Evolutionary conservation across 73 alveolate genomes (phyloP), one percentile per base, ranked within the genome.

Genomic region (Halteria grandinella): DNA sequence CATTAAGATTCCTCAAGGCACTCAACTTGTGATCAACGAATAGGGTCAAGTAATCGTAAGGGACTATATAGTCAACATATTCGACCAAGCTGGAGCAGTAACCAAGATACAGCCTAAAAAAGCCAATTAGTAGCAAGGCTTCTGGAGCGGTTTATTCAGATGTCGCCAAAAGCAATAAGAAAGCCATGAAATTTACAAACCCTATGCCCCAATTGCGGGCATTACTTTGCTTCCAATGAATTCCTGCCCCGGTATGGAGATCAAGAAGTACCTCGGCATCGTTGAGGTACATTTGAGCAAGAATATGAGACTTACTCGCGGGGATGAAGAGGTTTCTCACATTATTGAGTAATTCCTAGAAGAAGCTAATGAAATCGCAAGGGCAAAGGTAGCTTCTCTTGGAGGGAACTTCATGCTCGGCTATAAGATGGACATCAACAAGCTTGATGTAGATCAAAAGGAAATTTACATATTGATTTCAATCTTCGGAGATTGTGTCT

Each of bases 401-500:
- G 63, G 66, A 14, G 80, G 80, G 5, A 66, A 66, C 47, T 66
- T 63, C 39, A 18, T 66, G 28, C 53, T 66, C 8, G 80, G 80
- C 5, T 66, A 44, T 66, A 66, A 66, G 52, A 47, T 66, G 23
- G 80, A 66, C 23, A 14, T 66, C 20, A 41, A 66, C 28, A 66
- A 54, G 3, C 27, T 66, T 6, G 80, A 66, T 28, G 23, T 45
- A 28, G 43, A 48, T 17, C 24, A 66, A 47, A 66, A 51, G 25
- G 14, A 24, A 20, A 40, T 66, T 6, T 18, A 66, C 21, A 1
- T 66, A 1, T 29, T 66, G 29, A 66, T 66, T 6, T 66, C 64
- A 23, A 23, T 48, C 69, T 66, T 66, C 47, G 80, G 80, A 45
- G 80, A 66, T 45, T 63, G 32, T 41, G 80, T 66, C n/a, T n/a